A percentile compares a stretch with the other conserved stretches of the same genome.
phyloP scores from a whole-genome alignment of 805 yeast genomes.

The Candida tammaniensis region DNA sequence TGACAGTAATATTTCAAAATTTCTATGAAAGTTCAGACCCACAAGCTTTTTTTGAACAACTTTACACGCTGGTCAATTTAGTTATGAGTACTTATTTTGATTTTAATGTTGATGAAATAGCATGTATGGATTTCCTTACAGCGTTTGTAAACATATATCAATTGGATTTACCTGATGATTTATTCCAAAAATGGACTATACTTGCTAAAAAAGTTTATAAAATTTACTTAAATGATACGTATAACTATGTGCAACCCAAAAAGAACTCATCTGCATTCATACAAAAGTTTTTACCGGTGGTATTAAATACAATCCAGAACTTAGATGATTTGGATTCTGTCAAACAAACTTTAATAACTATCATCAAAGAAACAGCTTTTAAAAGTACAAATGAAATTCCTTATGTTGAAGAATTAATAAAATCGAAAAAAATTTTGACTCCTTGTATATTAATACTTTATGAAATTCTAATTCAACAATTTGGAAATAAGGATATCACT shows the following conservation, averaged over 20 bases:
- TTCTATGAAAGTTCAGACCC: slow-evolving; percentile 9
- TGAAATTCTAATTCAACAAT: slow-evolving; percentile 25
- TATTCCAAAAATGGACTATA: slow-evolving; percentile 21
- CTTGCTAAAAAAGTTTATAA: slow-evolving; percentile 22
- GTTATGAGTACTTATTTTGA: slow-evolving; percentile 25
- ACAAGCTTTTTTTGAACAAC: slow-evolving; percentile 12
- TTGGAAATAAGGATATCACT: slow-evolving; percentile 29
- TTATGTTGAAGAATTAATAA: slow-evolving; percentile 19
- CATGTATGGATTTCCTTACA: slow-evolving; percentile 24
- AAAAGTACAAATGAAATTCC: slow-evolving; percentile 17
- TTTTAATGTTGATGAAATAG: slow-evolving; percentile 28
- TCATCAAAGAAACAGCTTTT: slow-evolving; percentile 13
- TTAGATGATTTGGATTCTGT: slow-evolving; percentile 6
- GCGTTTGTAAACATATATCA: slow-evolving; percentile 15
- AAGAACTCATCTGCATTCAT: slow-evolving; percentile 27
- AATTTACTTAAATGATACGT: slow-evolving; percentile 19
- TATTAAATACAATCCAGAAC: slow-evolving; percentile 12
- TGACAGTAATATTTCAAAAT: slow-evolving; percentile 12
- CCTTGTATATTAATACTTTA: slow-evolving; percentile 19
- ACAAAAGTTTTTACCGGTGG: slow-evolving; percentile 16
- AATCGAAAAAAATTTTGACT: slow-evolving; percentile 12
- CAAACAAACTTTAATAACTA: slow-evolving; percentile 3
- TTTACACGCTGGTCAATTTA: slow-evolving; percentile 18
- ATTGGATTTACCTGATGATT: slow-evolving; percentile 4
- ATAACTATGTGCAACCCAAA: slow-evolving; percentile 24